These are phyloP conservation scores for Plasmopara muralis DNA, from an alignment of 352 stramenopile species.

Conservation along the genomic window DNA sequence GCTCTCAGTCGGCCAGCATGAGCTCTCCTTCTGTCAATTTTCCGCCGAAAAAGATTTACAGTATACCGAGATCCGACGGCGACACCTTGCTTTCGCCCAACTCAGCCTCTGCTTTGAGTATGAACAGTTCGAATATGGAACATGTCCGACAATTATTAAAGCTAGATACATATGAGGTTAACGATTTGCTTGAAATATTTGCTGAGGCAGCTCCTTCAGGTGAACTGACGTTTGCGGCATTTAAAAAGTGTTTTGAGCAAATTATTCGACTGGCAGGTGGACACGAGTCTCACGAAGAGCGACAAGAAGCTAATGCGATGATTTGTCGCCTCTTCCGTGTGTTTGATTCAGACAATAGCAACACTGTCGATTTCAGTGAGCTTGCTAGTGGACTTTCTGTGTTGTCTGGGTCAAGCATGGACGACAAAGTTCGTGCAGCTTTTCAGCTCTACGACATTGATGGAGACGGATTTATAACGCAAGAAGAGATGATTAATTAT, in stretches of 20 bases:
- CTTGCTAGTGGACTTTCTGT: constrained; percentile 80
- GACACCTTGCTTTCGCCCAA: constrained; percentile 39
- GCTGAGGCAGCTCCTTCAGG: constrained; percentile 71
- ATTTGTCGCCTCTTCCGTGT: constrained; percentile 76
- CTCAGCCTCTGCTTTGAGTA: constrained; percentile 41
- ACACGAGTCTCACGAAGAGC: constrained; percentile 55
- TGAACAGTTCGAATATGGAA: constrained; percentile 77
- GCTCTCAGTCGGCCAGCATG: constrained; percentile 3
- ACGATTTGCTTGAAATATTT: constrained; percentile 86
- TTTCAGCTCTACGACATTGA: constrained; percentile 86
- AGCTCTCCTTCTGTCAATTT: constrained; percentile 24
- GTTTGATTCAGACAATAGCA: constrained; percentile 82
- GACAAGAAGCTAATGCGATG: constrained; percentile 71
- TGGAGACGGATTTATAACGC: constrained; percentile 75
- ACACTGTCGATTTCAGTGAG: constrained; percentile 83
- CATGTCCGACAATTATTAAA: constrained; percentile 69
- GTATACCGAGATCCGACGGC: constrained; percentile 29
- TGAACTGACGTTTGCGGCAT: constrained; percentile 70
- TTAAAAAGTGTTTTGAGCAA: constrained; percentile 86
- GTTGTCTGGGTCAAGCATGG: constrained; percentile 78
- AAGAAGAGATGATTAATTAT: constrained; percentile 85
- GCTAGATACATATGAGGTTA: constrained; percentile 80
- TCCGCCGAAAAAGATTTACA: constrained; percentile 36
- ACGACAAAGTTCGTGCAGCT: constrained; percentile 78
- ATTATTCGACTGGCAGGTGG: constrained; percentile 78